Evolutionary conservation across 495 filamentous ascomycete genomes (phyloP), one percentile per base, ranked within the genome.

Genomic region (Penicillium soppii): DNA sequence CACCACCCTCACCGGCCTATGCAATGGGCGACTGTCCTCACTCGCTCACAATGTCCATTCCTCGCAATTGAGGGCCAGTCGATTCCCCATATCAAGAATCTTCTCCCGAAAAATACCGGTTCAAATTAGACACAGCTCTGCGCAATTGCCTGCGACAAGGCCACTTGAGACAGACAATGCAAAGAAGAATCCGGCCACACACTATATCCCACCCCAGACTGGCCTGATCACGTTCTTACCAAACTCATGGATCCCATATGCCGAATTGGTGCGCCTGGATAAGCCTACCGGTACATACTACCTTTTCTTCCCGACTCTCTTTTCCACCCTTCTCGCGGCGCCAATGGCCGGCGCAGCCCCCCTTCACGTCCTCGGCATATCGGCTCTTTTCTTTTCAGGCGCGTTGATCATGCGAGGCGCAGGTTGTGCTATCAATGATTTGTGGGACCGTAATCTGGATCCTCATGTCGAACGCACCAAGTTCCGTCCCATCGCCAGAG

Each of bases 391-490:
- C 76, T 85, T 94, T 64, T 71, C 81, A 7, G 94, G 94, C 33
- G 92, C 94, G 2, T 63, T 97, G 50, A 85, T 97, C 60, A 97
- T 98, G 94, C 90, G 94, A 44, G 91, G 94, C 23, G 94, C 94
- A n/a, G 94, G 94, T 13, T 98, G 94, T 70, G 87, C 94, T 26
- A 94, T 98, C 73, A 97, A 98, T 70, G 94, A 98, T 65, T 80
- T 97, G 37, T 96, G 90, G 92, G 94, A 97, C 71, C 84, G 90
- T 55, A 87, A 95, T 60, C 81, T 98, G 15, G 94, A 98, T 68
- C 89, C 87, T 17, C 82, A 91, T 62, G 94, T 98, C n/a, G 72
- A 82, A 26, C 85, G 94, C 20, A 98, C 94, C 1, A 84, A 84
- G 21, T 80, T 92, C 38, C 88, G 94, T 3, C 94, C 94, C 4